phyloP scores from a whole-genome alignment of 176 grass and related monocot genomes.

The Musa acuminata region DNA sequence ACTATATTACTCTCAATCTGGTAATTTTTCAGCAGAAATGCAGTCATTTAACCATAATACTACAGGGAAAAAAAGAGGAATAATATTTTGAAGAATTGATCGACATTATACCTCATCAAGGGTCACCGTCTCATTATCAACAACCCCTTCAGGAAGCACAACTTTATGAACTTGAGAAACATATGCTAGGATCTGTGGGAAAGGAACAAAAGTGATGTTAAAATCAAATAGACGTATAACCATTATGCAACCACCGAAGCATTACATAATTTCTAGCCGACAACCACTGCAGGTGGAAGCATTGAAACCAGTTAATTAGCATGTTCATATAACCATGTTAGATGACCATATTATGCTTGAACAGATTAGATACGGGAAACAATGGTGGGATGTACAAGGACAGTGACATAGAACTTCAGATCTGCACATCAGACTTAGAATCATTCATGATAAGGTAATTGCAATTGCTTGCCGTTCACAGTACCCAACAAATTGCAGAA shows the following conservation, averaged over 20 bases:
- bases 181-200: conserved; percentile 67
- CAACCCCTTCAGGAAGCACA: conserved; percentile 64
- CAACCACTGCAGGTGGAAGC: not conserved
- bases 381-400: too few relatives aligned
- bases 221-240: too few relatives aligned
- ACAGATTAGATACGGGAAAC: too few relatives aligned
- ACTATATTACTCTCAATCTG: conserved; percentile 98
- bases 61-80: not conserved
- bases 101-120: conserved; percentile 62
- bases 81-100: not conserved
- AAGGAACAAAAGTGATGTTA: not conserved
- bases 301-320: not conserved
- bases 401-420: too few relatives aligned
- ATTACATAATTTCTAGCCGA: not conserved
- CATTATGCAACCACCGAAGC: not conserved
- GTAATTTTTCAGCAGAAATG: conserved; percentile 25
- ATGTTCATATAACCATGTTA: too few relatives aligned
- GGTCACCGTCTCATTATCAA: conserved; percentile 72
- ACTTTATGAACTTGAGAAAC: conserved; percentile 99
- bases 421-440: too few relatives aligned
- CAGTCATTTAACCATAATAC: conserved; percentile 14
- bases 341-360: too few relatives aligned
- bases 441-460: too few relatives aligned
- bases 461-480: too few relatives aligned
- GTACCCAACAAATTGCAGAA: too few relatives aligned